Conservation (phyloP, 345 rosid species). For the Populus deltoides region DNA sequence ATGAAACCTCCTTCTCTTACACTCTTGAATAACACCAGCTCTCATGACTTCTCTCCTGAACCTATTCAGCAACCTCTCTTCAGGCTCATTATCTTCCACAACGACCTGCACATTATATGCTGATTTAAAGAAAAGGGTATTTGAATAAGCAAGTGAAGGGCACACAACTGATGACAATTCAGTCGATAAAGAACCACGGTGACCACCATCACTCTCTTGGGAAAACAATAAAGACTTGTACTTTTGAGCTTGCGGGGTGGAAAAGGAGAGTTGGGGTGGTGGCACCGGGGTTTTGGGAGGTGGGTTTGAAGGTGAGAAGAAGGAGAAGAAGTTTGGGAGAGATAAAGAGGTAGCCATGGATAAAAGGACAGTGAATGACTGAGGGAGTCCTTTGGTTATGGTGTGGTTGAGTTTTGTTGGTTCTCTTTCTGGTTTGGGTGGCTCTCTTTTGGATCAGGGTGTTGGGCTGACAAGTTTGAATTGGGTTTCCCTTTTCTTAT, state of each 20-base stretch:
- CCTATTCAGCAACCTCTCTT: constrained; percentile 64
- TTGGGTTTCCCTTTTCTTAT: no score
- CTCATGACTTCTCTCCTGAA: constrained; percentile 73
- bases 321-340: constrained; percentile 62
- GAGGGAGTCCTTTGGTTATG: not conserved
- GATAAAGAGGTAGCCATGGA: constrained; percentile 64
- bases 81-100: constrained; percentile 71
- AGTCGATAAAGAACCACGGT: constrained; percentile 26
- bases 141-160: constrained; percentile 68
- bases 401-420: constrained; percentile 25
- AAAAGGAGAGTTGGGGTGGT: constrained; percentile 3
- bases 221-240: constrained; percentile 25
- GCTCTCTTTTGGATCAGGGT: not conserved
- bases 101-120: constrained; percentile 69
- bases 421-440: not conserved
- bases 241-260: not conserved
- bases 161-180: constrained; percentile 61
- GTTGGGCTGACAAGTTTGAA: no score
- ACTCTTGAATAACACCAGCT: constrained; percentile 80
- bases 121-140: constrained; percentile 62
- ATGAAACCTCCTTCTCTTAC: constrained; percentile 55
- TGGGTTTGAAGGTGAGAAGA: constrained; percentile 46
- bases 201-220: constrained; percentile 19
- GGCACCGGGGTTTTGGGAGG: constrained; percentile 9
- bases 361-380: not conserved